Base-by-base conservation (phyloP, 2,329 filamentous ascomycete species). In the Graphiopsis chlorocephala region DNA sequence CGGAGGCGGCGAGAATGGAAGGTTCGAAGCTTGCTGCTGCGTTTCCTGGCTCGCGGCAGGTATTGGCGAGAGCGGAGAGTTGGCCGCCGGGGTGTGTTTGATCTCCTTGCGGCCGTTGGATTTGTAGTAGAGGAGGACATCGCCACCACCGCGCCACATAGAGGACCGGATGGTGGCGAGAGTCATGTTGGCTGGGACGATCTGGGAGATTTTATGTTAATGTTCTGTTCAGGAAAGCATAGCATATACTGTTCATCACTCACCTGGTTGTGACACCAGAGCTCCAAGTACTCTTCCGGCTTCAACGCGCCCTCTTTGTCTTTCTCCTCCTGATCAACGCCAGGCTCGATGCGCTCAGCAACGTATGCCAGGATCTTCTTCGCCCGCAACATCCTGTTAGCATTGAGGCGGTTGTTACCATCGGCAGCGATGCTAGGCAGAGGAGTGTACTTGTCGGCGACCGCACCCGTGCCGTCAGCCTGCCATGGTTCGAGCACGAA, bases 331-430 rank as follows among this genome's bases (percentile, higher is more conserved):
- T n/a, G n/a, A 5, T 65, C 83, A 0, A 84, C 80, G n/a, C 84
- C 77, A 3, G 83, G 83, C 71, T 98, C 94, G 65, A 99, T 94
- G 63, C 93, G 86, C 78, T 99, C 95, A 1, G 93, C 92, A 20
- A 99, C 87, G 72, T 99, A 99, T 0, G 88, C 87, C 65, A 98
- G 80, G 25, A 99, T 95, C 82, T 99, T 99, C 80, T 92, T 94
- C 3, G 96, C 92, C 55, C 95, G 87, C 59, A 99, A 83, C 95
- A 99, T 98, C 63, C 94, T 87, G 74, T 98, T 99, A 12, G 95
- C 95, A 75, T 98, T 99, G 60, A 99, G 84, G 26, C 95, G 89
- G 69, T 93, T 94, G 76, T 94, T 96, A 61, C 83, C 90, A 73
- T 96, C 93, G 4, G 87, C 86, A 33, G 90, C 86, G 58, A 97